phyloP scores from a whole-genome alignment of 2,329 filamentous ascomycete genomes.

The Cercospora zeina region DNA sequence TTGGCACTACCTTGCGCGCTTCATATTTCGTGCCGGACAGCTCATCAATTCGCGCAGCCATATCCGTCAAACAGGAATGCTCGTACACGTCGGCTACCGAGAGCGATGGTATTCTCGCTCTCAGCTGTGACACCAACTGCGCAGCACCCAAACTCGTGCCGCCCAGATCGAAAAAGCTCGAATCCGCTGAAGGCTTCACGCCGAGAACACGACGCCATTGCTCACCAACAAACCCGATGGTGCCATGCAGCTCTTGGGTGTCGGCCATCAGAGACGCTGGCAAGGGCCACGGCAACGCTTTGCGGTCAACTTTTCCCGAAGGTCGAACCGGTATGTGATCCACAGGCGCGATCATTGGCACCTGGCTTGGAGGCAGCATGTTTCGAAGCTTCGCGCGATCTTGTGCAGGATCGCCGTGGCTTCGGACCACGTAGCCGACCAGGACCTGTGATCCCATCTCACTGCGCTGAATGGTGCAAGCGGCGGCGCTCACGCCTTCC shows the following conservation, averaged over 20 bases:
- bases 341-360: constrained; percentile 17
- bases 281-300: constrained; percentile 15
- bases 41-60: constrained; percentile 13
- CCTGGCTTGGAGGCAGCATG: constrained; percentile 17
- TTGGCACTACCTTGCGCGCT: constrained; percentile 5
- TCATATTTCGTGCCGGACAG: neutral
- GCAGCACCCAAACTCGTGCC: constrained; percentile 16
- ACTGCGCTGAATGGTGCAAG: constrained; percentile 16
- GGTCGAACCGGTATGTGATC: constrained; percentile 14
- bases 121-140: constrained; percentile 14
- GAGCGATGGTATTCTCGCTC: constrained; percentile 2
- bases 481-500: constrained; percentile 13
- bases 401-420: neutral
- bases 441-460: constrained; percentile 18
- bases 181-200: constrained; percentile 3
- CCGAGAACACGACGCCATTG: constrained; percentile 18
- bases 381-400: constrained; percentile 16
- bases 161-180: constrained; percentile 18
- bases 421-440: constrained; percentile 18
- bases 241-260: neutral
- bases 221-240: constrained; percentile 5
- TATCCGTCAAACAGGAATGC: neutral
- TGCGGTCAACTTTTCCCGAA: constrained; percentile 15
- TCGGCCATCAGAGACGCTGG: constrained; percentile 6
- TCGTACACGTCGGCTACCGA: constrained; percentile 16